Evolutionary conservation across 768 basidiomycete species (phyloP), one percentile per base, ranked within the genome.

Genomic region (Kwoniella sp.): DNA sequence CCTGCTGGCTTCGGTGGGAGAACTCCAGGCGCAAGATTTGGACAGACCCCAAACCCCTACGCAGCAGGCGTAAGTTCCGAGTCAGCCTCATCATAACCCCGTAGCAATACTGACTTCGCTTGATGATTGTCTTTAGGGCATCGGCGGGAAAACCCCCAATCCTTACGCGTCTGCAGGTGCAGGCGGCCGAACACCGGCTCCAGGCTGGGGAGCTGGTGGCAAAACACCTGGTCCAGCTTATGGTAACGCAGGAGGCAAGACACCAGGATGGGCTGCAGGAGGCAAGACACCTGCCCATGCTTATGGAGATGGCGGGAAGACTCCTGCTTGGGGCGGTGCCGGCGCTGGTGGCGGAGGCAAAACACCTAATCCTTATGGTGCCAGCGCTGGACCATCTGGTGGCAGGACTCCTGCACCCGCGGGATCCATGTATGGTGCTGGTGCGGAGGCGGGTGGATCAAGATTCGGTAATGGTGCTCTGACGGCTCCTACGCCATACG

Each of bases 11-110:
- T 62, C 37, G 79, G 73, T 17, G 80, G 79, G 21, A 64, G 72
- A 52, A 81, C 80, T 22, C 80, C 81, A 62, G 85, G 82, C 10
- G 71, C 70, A 84, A 84, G 84, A 8, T 81, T 82, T 46, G 85
- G 86, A 27, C 81, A 85, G 58, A 90, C 90, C 1, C 89, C 90
- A 3, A 90, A 90, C 76, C 88, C 88, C 0, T 88, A 90, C 60
- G 83, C 82, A 13, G 50, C 53, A 37, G 68, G 67, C 37, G 55
- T 52, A 30, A 63, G 61, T 63, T 15, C 33, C 33, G 13, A 6
- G 33, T 33, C 33, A 5, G 17, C 15, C 22, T 21, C 21, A 19
- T 2, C 57, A 10, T 48, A 6, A n/a, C 7, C 26, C 7, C 22
- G n/a, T 24, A 46, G 37, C 27, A n/a, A 21, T 30, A 6, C 30